Conservation (phyloP, 306 rosid species). For the Quercus parvula region DNA sequence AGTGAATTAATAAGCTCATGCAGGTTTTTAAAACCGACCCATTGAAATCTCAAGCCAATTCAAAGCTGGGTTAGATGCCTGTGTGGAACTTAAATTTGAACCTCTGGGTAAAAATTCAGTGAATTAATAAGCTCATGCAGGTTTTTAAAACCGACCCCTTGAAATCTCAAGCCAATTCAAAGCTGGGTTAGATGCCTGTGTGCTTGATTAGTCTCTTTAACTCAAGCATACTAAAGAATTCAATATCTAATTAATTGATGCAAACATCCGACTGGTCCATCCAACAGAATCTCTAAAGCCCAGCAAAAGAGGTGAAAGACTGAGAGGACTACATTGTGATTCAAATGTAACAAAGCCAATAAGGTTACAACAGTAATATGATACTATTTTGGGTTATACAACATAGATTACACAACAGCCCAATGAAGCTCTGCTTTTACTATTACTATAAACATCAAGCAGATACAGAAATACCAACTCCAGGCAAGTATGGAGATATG, state of each 20-base stretch:
- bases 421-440: constrained; percentile 14
- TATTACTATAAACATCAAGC: constrained; percentile 37
- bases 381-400: constrained; percentile 4
- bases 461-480: constrained; percentile 17
- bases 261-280: neutral
- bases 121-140: neutral
- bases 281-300: neutral
- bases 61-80: neutral
- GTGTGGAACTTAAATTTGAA: neutral
- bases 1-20: neutral
- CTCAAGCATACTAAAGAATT: neutral
- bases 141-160: neutral
- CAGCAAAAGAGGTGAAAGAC: neutral
- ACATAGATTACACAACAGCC: constrained; percentile 24
- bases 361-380: constrained; percentile 1
- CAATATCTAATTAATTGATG: neutral
- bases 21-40: neutral
- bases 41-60: neutral
- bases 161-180: neutral
- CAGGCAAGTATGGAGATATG: constrained; percentile 20
- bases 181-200: neutral
- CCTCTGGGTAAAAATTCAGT: neutral
- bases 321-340: neutral
- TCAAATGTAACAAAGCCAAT: neutral
- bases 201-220: neutral